These are phyloP conservation scores for Teunomyces cretensis DNA, from an alignment of 805 yeast genomes.

Conservation along the genomic window DNA sequence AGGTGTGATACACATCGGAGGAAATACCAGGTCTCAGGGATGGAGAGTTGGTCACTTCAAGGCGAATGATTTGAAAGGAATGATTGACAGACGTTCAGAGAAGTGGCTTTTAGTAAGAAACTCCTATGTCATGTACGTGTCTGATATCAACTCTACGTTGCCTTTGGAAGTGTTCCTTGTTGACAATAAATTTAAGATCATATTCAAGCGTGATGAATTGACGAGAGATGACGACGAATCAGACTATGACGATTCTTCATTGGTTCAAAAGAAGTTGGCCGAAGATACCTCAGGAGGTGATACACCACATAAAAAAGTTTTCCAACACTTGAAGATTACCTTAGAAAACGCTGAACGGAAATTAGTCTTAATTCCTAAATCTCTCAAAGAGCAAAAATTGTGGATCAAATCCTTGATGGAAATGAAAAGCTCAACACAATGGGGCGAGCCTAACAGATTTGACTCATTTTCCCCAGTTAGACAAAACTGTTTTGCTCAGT, in stretches of 20 bases:
- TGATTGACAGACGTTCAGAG: conserved; percentile 86
- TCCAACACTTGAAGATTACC: conserved; percentile 51
- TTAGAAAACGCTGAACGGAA: conserved; percentile 79
- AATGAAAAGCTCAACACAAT: conserved; percentile 66
- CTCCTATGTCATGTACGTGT: conserved; percentile 81
- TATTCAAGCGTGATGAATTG: conserved; percentile 31
- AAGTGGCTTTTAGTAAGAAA: conserved; percentile 91
- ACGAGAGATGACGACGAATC: conserved; percentile 39
- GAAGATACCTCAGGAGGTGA: conserved; percentile 22
- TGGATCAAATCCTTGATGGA: conserved; percentile 76
- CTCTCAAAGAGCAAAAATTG: conserved; percentile 58
- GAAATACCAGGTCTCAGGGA: conserved; percentile 86
- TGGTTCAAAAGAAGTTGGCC: conserved; percentile 23
- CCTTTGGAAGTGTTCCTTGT: conserved; percentile 90
- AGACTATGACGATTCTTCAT: conserved; percentile 44
- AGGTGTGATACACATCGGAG: conserved; percentile 76
- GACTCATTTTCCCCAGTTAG: conserved; percentile 92
- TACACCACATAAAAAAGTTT: conserved; percentile 41
- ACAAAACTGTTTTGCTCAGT: conserved; percentile 82
- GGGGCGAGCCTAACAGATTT: conserved; percentile 78
- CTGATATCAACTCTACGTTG: conserved; percentile 81
- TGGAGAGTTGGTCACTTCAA: conserved; percentile 93
- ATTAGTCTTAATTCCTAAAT: conserved; percentile 66
- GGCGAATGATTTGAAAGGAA: conserved; percentile 73
- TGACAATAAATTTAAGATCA: conserved; percentile 69